Percentiles rank a stretch among this genome's conserved stretches.
Evolutionary conservation across 768 basidiomycete genomes (phyloP).

Genomic region (Pleurotus tuoliensis): DNA sequence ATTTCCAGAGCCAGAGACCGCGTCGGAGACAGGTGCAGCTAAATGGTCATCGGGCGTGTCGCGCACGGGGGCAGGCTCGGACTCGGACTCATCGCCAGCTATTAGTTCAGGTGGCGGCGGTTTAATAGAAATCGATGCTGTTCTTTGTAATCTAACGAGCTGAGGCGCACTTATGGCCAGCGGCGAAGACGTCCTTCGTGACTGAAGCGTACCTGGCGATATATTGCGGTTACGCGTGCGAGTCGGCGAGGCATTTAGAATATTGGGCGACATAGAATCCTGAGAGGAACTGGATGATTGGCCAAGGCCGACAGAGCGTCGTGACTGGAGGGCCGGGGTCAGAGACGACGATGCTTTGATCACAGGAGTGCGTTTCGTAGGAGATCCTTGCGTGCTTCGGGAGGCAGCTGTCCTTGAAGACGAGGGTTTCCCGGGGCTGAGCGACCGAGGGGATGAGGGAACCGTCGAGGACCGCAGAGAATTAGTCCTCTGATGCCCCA

Average conservation of each 20-base stretch:
- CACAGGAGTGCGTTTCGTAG: conserved; percentile 44
- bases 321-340: not conserved
- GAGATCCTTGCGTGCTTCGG: conserved; percentile 38
- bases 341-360: not conserved
- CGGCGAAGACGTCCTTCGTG: conserved; percentile 4
- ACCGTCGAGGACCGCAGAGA: conserved; percentile 40
- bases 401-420: conserved; percentile 25
- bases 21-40: not conserved
- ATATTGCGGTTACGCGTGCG: conserved; percentile 1
- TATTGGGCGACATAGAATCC: not conserved
- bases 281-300: conserved; percentile 4
- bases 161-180: not conserved
- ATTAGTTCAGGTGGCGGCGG: not conserved
- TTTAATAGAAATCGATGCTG: conserved; percentile 3
- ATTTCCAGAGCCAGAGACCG: conserved; percentile 6
- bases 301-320: not conserved
- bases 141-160: not conserved
- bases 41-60: not conserved
- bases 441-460: conserved; percentile 57
- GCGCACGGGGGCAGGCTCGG: not conserved
- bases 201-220: conserved; percentile 2
- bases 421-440: conserved; percentile 56
- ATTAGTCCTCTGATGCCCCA: conserved; percentile 57
- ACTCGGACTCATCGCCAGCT: not conserved
- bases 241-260: not conserved